A percentile compares a stretch with the other conserved stretches of the same genome.
These are phyloP conservation scores for Hemisphaericaspora xylofermentans DNA, from an alignment of 1,139 yeast genomes.

Conservation along the genomic window DNA sequence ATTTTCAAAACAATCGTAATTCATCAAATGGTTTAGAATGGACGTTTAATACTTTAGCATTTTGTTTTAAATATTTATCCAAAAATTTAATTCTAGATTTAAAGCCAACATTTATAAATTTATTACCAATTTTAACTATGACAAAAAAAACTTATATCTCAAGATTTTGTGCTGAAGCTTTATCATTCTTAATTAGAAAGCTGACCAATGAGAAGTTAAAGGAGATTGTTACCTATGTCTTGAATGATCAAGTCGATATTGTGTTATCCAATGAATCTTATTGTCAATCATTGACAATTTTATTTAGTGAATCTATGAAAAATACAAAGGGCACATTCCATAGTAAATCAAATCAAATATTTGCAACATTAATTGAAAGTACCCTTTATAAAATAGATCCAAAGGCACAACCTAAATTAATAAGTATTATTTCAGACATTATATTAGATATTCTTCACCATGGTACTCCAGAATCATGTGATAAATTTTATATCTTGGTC, in stretches of 20 bases:
- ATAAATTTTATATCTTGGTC: constrained; percentile 40
- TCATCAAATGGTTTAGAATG: constrained; percentile 76
- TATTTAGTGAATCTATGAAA: constrained; percentile 74
- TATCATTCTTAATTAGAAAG: constrained; percentile 80
- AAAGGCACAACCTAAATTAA: constrained; percentile 16
- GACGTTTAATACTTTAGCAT: constrained; percentile 83
- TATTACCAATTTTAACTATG: constrained; percentile 62
- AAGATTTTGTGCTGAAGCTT: constrained; percentile 86
- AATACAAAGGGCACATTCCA: constrained; percentile 74
- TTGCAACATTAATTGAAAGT: constrained; percentile 43
- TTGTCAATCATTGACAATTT: constrained; percentile 55
- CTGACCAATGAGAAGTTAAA: constrained; percentile 52
- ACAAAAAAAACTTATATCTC: constrained; percentile 62
- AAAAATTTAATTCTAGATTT: constrained; percentile 61
- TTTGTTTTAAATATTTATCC: constrained; percentile 82
- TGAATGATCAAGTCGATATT: constrained; percentile 42
- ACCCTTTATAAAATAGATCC: constrained; percentile 23
- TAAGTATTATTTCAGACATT: constrained; percentile 57
- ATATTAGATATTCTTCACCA: constrained; percentile 62
- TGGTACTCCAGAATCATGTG: constrained; percentile 56
- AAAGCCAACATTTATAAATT: constrained; percentile 61
- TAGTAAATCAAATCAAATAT: constrained; percentile 58
- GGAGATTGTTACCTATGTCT: constrained; percentile 48
- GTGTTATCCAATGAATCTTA: constrained; percentile 40
- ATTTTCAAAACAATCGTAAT: constrained; percentile 39